A percentile compares a stretch with the other conserved stretches of the same genome.
phyloP scores from a whole-genome alignment of 169 alveolate genomes.

The Cryptosporidium andersoni region DNA sequence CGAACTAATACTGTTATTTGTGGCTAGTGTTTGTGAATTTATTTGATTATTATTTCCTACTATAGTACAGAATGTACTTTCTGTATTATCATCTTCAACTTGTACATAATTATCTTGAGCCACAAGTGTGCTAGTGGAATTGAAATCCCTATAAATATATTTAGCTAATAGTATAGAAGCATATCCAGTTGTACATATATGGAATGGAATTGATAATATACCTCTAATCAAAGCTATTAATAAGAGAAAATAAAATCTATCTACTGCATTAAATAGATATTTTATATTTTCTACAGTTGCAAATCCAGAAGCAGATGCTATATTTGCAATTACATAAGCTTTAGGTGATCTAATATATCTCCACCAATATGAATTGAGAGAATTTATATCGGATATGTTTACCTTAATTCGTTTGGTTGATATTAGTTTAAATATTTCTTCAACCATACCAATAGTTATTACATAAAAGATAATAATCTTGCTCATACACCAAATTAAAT shows the following conservation, averaged over 20 bases:
- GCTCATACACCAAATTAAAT: not conserved
- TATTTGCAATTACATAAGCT: slow-evolving; percentile 33
- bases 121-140: not conserved
- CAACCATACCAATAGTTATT: slow-evolving; percentile 25
- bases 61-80: not conserved
- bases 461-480: slow-evolving; percentile 6
- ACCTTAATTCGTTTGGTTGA: slow-evolving; percentile 7
- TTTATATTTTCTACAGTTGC: slow-evolving; percentile 54
- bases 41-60: too few relatives aligned
- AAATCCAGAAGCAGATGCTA: slow-evolving; percentile 38
- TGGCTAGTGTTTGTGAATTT: too few relatives aligned
- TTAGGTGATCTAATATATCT: slow-evolving; percentile 23
- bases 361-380: not conserved
- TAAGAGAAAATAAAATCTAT: not conserved
- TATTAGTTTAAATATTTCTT: slow-evolving; percentile 28
- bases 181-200: slow-evolving; percentile 58
- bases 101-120: not conserved
- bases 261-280: slow-evolving; percentile 19
- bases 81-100: too few relatives aligned
- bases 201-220: slow-evolving; percentile 49
- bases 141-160: not conserved
- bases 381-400: slow-evolving; percentile 1
- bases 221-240: slow-evolving; percentile 32
- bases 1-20: not conserved
- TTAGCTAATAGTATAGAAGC: slow-evolving; percentile 22